phyloP scores from a whole-genome alignment of 768 basidiomycete genomes.

The Wakefieldia striispora region DNA sequence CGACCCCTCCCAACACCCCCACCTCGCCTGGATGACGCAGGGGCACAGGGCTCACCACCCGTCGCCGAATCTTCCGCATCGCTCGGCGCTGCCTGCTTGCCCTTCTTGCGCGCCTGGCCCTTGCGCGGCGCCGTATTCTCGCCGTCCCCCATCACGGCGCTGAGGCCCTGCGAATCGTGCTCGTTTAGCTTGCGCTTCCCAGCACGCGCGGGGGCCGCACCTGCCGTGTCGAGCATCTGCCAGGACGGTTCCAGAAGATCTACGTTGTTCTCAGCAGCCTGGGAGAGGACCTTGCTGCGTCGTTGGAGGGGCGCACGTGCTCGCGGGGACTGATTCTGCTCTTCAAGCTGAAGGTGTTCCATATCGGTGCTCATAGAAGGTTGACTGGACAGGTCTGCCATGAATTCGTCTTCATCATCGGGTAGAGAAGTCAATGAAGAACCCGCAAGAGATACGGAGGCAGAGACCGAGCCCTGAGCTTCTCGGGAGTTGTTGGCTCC shows the following conservation, averaged over 20 bases:
- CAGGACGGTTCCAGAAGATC: conserved; percentile 51
- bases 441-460: conserved; percentile 9
- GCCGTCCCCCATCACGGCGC: conserved; percentile 22
- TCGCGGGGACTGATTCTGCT: conserved; percentile 7
- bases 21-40: conserved; percentile 15
- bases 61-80: conserved; percentile 18
- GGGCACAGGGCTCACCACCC: conserved; percentile 6
- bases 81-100: conserved; percentile 12
- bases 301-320: conserved; percentile 39
- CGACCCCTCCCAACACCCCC: conserved; percentile 20
- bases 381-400: conserved; percentile 14
- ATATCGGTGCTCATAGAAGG: conserved; percentile 33
- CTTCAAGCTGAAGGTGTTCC: conserved; percentile 33
- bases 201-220: conserved; percentile 25
- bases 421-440: conserved; percentile 24
- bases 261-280: conserved; percentile 41
- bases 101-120: conserved; percentile 24
- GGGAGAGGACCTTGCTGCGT: conserved; percentile 45
- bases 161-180: conserved; percentile 26
- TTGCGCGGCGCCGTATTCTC: conserved; percentile 6
- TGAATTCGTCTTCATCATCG: conserved; percentile 20
- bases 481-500: conserved; percentile 1
- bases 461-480: conserved; percentile 2
- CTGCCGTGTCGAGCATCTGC: conserved; percentile 48
- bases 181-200: conserved; percentile 39